Base-by-base conservation (phyloP, 306 rosid species). In the Fragaria iinumae region DNA sequence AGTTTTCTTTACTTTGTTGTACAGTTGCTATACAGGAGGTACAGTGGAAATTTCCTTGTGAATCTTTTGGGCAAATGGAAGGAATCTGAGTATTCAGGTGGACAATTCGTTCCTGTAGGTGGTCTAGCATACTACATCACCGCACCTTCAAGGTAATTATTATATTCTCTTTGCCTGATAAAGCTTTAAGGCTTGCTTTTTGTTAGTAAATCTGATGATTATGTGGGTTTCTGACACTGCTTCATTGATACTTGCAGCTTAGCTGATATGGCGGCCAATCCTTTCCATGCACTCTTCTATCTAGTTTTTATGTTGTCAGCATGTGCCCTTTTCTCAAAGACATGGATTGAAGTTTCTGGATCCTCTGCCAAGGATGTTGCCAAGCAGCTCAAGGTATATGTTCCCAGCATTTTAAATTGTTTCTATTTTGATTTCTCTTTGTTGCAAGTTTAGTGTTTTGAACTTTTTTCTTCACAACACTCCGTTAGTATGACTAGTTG, bases 341-440 rank as follows among this genome's bases (percentile, higher is more conserved):
- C 97, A 29, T 93, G 98, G 98, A 93, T 93, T 78, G 97, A 93
- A 88, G 98, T 93, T 73, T 93, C 97, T 25, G 98, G 98, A 75
- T 93, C 98, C 29, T 93, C 97, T 82, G 98, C 98, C 20, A 89
- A 62, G 76, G 98, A 93, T 86, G 98, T 93, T 77, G 98, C 97
- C 72, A 93, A 91, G 87, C 97, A 89, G 79, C 87, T 93, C 59
- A 93, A 90, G 98, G 98, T 91, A 87, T 39, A 63, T 6, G 32
- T n/a, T 56, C 39, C 4, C 3, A 13, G 32, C 39, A 43, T 14
- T 34, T 63, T n/a, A 11, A 7, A 1, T 56, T 6, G 8, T 3
- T 27, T 10, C 2, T 2, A 17, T 1, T 11, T 11, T 41, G 4
- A 6, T 0, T 17, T 11, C 36, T 21, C 21, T 49, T 49, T 62